phyloP scores from a whole-genome alignment of 495 filamentous ascomycete genomes.

The Neurospora intermedia region DNA sequence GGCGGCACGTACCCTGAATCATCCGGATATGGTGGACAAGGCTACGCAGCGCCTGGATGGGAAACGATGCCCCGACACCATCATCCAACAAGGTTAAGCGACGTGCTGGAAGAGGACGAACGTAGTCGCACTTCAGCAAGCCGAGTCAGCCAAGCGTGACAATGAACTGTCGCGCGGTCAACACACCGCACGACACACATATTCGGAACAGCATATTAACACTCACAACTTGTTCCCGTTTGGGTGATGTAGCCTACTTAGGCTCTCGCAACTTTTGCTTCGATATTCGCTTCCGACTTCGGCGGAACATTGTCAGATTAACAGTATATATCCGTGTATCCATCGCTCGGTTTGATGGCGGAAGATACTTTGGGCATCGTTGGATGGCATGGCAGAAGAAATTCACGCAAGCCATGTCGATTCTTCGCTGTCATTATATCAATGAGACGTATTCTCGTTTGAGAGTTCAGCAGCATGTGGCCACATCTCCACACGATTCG shows the following conservation, averaged over 20 bases:
- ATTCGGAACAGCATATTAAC: neutral
- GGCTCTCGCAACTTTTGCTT: neutral
- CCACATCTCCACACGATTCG: neutral
- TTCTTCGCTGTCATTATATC: neutral
- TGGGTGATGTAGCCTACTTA: neutral
- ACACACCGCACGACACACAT: neutral
- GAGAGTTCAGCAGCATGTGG: neutral
- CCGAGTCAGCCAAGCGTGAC: constrained; percentile 34
- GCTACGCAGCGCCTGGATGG: constrained; percentile 65
- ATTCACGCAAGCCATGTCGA: neutral
- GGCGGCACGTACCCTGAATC: constrained; percentile 16
- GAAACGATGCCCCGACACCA: constrained; percentile 78
- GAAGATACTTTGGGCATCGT: neutral
- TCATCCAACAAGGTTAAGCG: constrained; percentile 87
- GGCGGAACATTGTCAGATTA: neutral
- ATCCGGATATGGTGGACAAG: constrained; percentile 43
- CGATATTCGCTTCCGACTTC: neutral
- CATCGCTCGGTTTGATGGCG: neutral
- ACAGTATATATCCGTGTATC: neutral
- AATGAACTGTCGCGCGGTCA: neutral
- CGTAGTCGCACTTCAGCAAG: constrained; percentile 48
- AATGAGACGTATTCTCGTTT: neutral
- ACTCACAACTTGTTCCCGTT: neutral
- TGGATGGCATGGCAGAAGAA: neutral
- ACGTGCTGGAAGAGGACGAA: constrained; percentile 84